Conservation (phyloP, 768 basidiomycete species). For the Rhizopogon salebrosus region DNA sequence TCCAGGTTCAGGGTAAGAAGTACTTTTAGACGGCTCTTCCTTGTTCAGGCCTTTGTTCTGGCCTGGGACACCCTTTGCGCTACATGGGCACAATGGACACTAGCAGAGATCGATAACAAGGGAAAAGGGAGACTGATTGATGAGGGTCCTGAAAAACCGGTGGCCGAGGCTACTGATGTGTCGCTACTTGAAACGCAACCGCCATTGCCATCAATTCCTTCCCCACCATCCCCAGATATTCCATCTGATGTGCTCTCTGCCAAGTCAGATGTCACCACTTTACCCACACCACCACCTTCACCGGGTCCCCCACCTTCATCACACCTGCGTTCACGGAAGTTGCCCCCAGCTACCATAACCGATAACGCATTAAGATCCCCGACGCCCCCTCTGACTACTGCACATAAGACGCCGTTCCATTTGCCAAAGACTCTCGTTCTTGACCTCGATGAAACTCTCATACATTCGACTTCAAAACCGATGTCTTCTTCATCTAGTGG, state of each 20-base stretch:
- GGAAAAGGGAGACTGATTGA: conserved; percentile 5
- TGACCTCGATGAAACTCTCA: conserved; percentile 97
- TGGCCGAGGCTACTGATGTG: conserved; percentile 9
- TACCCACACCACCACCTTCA: conserved; percentile 22
- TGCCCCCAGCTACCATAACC: conserved; percentile 11
- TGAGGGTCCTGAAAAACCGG: conserved; percentile 7
- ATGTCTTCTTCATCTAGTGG: conserved; percentile 43
- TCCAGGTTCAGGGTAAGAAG: conserved; percentile 33
- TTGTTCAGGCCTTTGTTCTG: conserved; percentile 63
- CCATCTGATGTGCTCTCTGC: conserved; percentile 7
- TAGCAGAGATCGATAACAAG: conserved; percentile 17
- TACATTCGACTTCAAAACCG: conserved; percentile 91
- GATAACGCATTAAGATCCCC: conserved; percentile 34
- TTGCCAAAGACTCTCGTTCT: conserved; percentile 92
- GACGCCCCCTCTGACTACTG: conserved; percentile 40
- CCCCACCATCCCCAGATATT: conserved; percentile 17
- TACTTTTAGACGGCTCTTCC: conserved; percentile 55
- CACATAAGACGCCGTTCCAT: conserved; percentile 68
- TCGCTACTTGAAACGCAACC: conserved; percentile 16
- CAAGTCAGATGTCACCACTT: conserved; percentile 11
- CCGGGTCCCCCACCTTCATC: conserved; percentile 7
- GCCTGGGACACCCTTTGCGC: conserved; percentile 67
- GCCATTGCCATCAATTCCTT: conserved; percentile 21
- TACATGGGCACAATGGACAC: conserved; percentile 47
- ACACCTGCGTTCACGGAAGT: background rate